Percentiles rank a stretch among this genome's conserved stretches.
Evolutionary conservation across 2,329 filamentous ascomycete genomes (phyloP).

Genomic region (Colletotrichum simmondsii): DNA sequence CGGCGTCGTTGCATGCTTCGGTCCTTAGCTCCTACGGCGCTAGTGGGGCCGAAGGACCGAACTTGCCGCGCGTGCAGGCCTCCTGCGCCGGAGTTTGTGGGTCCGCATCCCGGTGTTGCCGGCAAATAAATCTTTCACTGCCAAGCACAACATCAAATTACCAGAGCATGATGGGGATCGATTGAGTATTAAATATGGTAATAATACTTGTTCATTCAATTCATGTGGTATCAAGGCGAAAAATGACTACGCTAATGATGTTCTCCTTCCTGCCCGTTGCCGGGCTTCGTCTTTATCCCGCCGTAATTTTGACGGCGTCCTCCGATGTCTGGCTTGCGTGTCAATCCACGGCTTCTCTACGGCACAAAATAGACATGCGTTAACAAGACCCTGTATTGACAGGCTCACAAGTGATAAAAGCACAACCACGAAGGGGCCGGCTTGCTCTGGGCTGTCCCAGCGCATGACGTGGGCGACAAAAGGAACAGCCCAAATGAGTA

Average conservation of each 20-base stretch:
- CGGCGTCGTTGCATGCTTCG: neutral
- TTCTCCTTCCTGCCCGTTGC: constrained; percentile 15
- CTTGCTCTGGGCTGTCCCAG: constrained; percentile 53
- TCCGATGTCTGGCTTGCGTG: constrained; percentile 13
- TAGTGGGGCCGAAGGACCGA: constrained; percentile 9
- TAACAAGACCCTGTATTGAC: constrained; percentile 73
- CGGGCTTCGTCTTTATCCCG: constrained; percentile 29
- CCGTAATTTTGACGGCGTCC: constrained; percentile 17
- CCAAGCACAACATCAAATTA: neutral
- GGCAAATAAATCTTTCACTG: neutral
- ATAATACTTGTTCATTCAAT: constrained; percentile 5
- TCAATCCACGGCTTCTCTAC: constrained; percentile 76
- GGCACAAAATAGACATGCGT: constrained; percentile 74
- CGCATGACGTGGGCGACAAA: constrained; percentile 73
- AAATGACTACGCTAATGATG: constrained; percentile 30
- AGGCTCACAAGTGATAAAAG: constrained; percentile 68
- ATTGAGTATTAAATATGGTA: neutral
- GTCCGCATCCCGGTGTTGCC: neutral
- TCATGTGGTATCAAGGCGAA: constrained; percentile 33
- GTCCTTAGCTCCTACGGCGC: neutral
- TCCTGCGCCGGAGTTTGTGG: neutral
- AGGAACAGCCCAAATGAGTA: constrained; percentile 78
- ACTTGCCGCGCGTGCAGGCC: neutral
- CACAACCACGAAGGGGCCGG: constrained; percentile 63
- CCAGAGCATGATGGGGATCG: neutral